Base-by-base conservation (phyloP, 495 filamentous ascomycete species). In the Elaphomyces granulatus region DNA sequence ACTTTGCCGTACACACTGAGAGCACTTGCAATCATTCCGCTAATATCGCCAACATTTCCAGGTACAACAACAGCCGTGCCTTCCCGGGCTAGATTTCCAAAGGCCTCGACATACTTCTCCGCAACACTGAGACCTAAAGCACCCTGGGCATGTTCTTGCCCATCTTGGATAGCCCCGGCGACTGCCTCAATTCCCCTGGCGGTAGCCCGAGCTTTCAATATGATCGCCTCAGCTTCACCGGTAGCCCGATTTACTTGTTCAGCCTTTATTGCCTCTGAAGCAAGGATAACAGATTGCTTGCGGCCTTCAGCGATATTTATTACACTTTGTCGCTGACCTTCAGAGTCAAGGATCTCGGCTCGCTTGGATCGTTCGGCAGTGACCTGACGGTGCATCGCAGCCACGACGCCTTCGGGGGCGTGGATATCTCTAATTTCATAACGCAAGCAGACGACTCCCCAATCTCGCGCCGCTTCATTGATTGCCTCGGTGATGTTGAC, bases 401-500 rank as follows among this genome's bases (percentile, higher is more conserved):
- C 81, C 30, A 96, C 88, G 15, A 96, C 90, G 32, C 78, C 78
- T 4, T 82, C 82, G 0, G 90, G 90, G 0, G 90, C 92, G 57
- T 98, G 90, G 61, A 98, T 96, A 61, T 98, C 92, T 36, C 92
- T 67, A 51, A 98, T 98, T 61, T 98, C 90, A 66, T 98, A 98
- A 16, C 90, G 83, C 36, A 98, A 70, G 53, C 92, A 96, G 14
- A 84, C 80, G 14, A 98, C 85, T 42, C 90, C 90, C 90, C 90
- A 98, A 37, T 86, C 87, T 42, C 87, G 80, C 0, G 92, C 87
- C 0, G 90, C 92, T 54, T 96, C 90, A 64, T 98, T 98, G 70
- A 98, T 94, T 14, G 92, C 92, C 40, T 82, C 75, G 12, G 90
- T 98, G 57, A 98, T 98, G 62, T 98, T 96, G 47, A 74, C 83